Evolutionary conservation across 176 grass and related monocot genomes (phyloP).

Genomic region (Eragrostis curvula): DNA sequence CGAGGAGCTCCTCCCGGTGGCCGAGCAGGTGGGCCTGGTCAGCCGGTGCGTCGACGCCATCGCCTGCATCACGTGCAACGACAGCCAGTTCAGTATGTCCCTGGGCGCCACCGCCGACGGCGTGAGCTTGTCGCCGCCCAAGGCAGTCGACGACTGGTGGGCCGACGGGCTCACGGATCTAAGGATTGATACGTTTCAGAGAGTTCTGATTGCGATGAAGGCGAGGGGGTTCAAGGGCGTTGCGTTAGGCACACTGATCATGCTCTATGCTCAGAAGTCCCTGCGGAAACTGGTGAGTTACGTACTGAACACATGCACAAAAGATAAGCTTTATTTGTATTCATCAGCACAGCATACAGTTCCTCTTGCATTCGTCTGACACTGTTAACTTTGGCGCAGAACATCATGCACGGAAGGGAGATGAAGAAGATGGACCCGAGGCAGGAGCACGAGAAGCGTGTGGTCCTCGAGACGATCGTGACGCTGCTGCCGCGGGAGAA

Average conservation of each 20-base stretch:
- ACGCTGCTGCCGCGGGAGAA: conserved; percentile 78
- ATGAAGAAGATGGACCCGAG: conserved; percentile 64
- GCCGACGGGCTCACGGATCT: conserved; percentile 78
- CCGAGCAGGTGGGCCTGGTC: conserved; percentile 69
- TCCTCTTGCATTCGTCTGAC: not conserved
- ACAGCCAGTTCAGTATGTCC: conserved; percentile 38
- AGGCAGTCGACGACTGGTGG: conserved; percentile 71
- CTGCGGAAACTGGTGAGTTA: conserved; percentile 73
- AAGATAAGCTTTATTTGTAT: too few species aligned
- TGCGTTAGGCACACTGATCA: conserved; percentile 78
- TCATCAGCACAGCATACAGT: not conserved
- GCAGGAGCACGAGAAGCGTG: conserved; percentile 87
- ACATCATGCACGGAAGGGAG: conserved; percentile 68
- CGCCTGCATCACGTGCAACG: conserved; percentile 57
- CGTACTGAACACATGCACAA: not conserved
- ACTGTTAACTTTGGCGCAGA: conserved; percentile 38
- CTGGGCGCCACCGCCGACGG: conserved; percentile 3
- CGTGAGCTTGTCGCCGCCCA: conserved; percentile 31
- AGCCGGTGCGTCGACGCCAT: conserved; percentile 73
- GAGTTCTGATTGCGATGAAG: conserved; percentile 85
- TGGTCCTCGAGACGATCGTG: conserved; percentile 82
- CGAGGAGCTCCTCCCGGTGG: conserved; percentile 69
- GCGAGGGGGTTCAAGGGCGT: conserved; percentile 72
- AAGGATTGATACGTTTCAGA: conserved; percentile 80
- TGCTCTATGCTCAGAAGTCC: conserved; percentile 95